Conservation (phyloP, 2,329 filamentous ascomycete species). For the Penicillium decumbens region DNA sequence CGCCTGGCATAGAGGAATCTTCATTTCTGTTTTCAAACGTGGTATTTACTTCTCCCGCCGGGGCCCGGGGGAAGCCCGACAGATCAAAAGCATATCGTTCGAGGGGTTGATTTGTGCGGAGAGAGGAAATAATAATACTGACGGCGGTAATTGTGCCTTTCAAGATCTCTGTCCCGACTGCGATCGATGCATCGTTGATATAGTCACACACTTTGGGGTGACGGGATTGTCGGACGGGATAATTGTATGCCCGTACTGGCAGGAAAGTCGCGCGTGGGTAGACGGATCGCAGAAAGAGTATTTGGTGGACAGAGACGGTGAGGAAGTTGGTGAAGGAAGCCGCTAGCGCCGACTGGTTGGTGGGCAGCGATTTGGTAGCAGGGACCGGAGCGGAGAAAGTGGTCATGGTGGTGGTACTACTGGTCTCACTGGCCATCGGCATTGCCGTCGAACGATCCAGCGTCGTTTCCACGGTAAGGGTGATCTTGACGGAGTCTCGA, state of each 20-base stretch:
- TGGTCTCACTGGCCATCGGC: slow-evolving; percentile 42
- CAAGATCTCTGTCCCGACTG: slow-evolving; percentile 66
- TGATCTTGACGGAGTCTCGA: slow-evolving; percentile 37
- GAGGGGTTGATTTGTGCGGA: slow-evolving; percentile 49
- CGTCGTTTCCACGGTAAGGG: slow-evolving; percentile 33
- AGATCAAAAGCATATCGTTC: slow-evolving; percentile 60
- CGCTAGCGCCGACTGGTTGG: slow-evolving; percentile 57
- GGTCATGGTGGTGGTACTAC: slow-evolving; percentile 38
- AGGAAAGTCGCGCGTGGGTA: slow-evolving; percentile 77
- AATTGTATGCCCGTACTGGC: slow-evolving; percentile 73
- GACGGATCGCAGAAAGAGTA: slow-evolving; percentile 74
- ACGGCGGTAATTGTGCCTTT: slow-evolving; percentile 53
- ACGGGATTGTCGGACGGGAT: slow-evolving; percentile 76
- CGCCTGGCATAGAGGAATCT: slow-evolving; percentile 32
- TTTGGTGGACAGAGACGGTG: slow-evolving; percentile 75
- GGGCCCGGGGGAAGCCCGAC: slow-evolving; percentile 52
- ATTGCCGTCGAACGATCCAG: slow-evolving; percentile 34
- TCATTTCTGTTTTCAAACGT: slow-evolving; percentile 46
- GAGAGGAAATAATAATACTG: slow-evolving; percentile 54
- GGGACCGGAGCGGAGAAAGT: slow-evolving; percentile 40
- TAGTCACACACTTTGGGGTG: slow-evolving; percentile 82
- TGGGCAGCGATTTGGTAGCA: slow-evolving; percentile 41
- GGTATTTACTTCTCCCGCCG: slow-evolving; percentile 46
- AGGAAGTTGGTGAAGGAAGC: slow-evolving; percentile 73
- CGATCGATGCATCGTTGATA: slow-evolving; percentile 73